Evolutionary conservation across 2,329 filamentous ascomycete genomes (phyloP), one percentile per base, ranked within the genome.

Genomic region (Pezicula carpinea): DNA sequence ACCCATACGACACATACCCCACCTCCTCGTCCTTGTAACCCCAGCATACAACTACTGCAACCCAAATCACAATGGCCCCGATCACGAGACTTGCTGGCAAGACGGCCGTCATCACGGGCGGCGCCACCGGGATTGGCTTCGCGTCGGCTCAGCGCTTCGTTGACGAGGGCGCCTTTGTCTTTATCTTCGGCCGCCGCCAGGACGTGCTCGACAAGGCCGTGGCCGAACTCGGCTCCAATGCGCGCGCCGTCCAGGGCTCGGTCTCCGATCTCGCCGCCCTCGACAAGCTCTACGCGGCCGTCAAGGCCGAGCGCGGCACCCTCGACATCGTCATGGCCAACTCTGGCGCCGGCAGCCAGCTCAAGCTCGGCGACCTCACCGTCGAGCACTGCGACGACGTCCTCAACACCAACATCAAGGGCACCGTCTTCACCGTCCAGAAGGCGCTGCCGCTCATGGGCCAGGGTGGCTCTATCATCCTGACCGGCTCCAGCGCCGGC

Each of bases 361-460:
- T 56, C 29, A 23, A 19, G 45, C 53, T 56, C 35, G 53, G 53
- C 45, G 39, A 55, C 35, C 52, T 56, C 53, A 56, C 53, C 35
- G 50, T 50, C 33, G 53, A 56, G 48, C 53, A 56, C 47, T 50
- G 46, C 26, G 45, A 60, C 13, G 56, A 58, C 3, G 51, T 59
- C 1, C 66, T 71, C 42, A 49, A 56, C 21, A 47, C 59, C 44
- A 70, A 70, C 46, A 54, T 68, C 3, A 57, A 61, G 11, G 65
- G 66, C 1, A 53, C 66, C 1, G 47, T 72, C 11, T 67, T 65
- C 53, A 50, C 64, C 31, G 53, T 59, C 4, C 66, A 71, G 39
- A 63, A 64, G 4, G 63, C 53, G 5, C 50, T 56, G 39, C 53
- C 53, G 35, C 44, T 56, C 23, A 55, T 56, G 53, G 43, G 45